A percentile compares a stretch with the other conserved stretches of the same genome.
Evolutionary conservation across 1,139 yeast genomes (phyloP).

Genomic region (Candida sojae): DNA sequence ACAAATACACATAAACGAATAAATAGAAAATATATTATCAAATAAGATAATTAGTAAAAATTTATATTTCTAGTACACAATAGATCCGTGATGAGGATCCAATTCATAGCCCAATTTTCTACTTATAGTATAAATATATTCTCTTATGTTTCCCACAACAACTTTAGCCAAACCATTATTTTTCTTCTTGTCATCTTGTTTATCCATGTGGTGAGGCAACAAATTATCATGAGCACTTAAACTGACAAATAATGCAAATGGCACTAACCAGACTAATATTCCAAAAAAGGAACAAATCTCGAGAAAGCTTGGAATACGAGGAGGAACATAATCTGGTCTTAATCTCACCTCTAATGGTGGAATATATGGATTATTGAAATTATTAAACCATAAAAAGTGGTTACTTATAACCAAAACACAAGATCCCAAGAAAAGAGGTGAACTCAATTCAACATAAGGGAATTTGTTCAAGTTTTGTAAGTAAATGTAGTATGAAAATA

Average conservation of each 20-base stretch:
- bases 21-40: neutral
- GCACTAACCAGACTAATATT: slow-evolving; percentile 89
- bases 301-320: slow-evolving; percentile 76
- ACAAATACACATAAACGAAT: neutral
- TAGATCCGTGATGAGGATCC: slow-evolving; percentile 58
- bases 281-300: slow-evolving; percentile 96
- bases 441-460: slow-evolving; percentile 77
- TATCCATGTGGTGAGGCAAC: slow-evolving; percentile 59
- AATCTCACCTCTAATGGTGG: slow-evolving; percentile 59
- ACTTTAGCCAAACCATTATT: slow-evolving; percentile 54
- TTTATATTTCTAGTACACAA: slow-evolving; percentile 26
- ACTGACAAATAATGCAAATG: slow-evolving; percentile 89
- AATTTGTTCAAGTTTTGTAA: slow-evolving; percentile 74
- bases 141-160: slow-evolving; percentile 56
- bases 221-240: slow-evolving; percentile 91
- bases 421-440: slow-evolving; percentile 69
- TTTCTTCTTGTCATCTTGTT: slow-evolving; percentile 33
- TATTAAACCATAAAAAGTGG: slow-evolving; percentile 88
- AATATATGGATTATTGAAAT: slow-evolving; percentile 70
- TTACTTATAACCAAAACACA: slow-evolving; percentile 75
- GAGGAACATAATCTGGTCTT: slow-evolving; percentile 59
- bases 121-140: slow-evolving; percentile 47
- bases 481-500: slow-evolving; percentile 71
- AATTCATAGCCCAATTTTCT: slow-evolving; percentile 63
- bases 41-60: neutral